phyloP scores from a whole-genome alignment of 805 yeast genomes.

The Candida verbasci region DNA sequence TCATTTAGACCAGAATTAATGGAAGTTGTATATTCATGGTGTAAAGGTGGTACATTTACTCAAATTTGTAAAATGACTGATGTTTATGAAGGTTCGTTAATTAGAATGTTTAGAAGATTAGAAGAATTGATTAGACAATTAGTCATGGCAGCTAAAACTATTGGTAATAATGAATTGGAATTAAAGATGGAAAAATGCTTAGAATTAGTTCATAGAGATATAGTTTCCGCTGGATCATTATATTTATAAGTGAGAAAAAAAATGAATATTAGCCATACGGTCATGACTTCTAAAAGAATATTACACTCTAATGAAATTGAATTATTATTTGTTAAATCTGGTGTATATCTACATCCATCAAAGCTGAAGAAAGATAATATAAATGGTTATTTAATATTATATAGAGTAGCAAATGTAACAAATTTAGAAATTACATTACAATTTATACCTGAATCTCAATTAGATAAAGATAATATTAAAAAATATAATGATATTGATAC shows the following conservation, averaged over 20 bases:
- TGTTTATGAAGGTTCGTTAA: slow-evolving; percentile 94
- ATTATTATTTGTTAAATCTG: slow-evolving; percentile 53
- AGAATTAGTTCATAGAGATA: slow-evolving; percentile 88
- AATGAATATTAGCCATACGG: too few species aligned
- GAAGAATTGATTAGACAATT: slow-evolving; percentile 92
- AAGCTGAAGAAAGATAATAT: slow-evolving; percentile 69
- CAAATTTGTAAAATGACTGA: slow-evolving; percentile 99
- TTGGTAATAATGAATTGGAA: slow-evolving; percentile 84
- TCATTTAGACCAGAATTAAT: slow-evolving; percentile 87
- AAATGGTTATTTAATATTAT: slow-evolving; percentile 69
- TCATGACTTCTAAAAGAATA: slow-evolving; percentile 5
- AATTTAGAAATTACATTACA: slow-evolving; percentile 59
- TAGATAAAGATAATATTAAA: slow-evolving; percentile 36
- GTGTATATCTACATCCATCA: slow-evolving; percentile 83
- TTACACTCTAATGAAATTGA: slow-evolving; percentile 34
- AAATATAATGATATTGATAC: slow-evolving; percentile 48
- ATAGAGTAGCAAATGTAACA: slow-evolving; percentile 46
- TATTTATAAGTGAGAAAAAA: too few species aligned
- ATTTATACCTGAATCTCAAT: slow-evolving; percentile 59
- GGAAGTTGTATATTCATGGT: slow-evolving; percentile 98
- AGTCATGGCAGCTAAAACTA: slow-evolving; percentile 87
- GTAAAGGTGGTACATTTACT: slow-evolving; percentile 92
- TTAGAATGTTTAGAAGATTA: slow-evolving; percentile 88
- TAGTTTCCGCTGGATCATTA: slow-evolving; percentile 94
- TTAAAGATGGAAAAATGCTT: slow-evolving; percentile 84